Conservation (phyloP, 345 rosid genomes). For the Citrus mangshanensis region DNA sequence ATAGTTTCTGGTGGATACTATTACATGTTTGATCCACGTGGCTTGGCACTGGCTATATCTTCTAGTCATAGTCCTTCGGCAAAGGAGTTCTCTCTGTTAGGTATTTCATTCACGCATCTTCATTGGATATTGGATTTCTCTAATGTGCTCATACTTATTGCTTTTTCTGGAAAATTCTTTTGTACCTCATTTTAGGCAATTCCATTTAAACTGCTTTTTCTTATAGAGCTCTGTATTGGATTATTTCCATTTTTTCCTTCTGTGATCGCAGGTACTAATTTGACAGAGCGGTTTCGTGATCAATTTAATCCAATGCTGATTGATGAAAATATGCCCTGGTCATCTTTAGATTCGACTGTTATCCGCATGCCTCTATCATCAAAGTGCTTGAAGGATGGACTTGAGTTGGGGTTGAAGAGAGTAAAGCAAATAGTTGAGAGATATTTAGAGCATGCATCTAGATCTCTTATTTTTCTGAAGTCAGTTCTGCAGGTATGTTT, state of each 20-base stretch:
- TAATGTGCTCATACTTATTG: background rate
- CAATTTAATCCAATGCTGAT: constrained; percentile 84
- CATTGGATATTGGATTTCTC: background rate
- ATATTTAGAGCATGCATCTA: constrained; percentile 72
- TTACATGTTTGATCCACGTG: constrained; percentile 92
- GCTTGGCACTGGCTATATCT: constrained; percentile 62
- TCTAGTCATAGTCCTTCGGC: constrained; percentile 71
- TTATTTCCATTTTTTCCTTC: background rate
- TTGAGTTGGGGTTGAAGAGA: constrained; percentile 60
- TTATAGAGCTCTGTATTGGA: background rate
- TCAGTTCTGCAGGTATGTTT: constrained; percentile 74
- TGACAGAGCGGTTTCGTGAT: constrained; percentile 74
- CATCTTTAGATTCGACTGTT: constrained; percentile 65
- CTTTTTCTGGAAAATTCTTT: background rate
- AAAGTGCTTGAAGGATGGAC: constrained; percentile 71
- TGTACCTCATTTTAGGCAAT: background rate
- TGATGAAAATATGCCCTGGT: constrained; percentile 68
- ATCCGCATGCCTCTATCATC: constrained; percentile 90
- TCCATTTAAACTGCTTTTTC: constrained; percentile 4
- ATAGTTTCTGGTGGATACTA: constrained; percentile 80
- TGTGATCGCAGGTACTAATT: constrained; percentile 67
- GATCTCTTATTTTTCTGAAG: constrained; percentile 71
- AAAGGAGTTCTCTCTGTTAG: constrained; percentile 82
- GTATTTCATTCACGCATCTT: constrained; percentile 29
- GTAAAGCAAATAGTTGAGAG: constrained; percentile 62